Base-by-base conservation (phyloP, 208 protist species). In the Leptomonas seymouri region DNA sequence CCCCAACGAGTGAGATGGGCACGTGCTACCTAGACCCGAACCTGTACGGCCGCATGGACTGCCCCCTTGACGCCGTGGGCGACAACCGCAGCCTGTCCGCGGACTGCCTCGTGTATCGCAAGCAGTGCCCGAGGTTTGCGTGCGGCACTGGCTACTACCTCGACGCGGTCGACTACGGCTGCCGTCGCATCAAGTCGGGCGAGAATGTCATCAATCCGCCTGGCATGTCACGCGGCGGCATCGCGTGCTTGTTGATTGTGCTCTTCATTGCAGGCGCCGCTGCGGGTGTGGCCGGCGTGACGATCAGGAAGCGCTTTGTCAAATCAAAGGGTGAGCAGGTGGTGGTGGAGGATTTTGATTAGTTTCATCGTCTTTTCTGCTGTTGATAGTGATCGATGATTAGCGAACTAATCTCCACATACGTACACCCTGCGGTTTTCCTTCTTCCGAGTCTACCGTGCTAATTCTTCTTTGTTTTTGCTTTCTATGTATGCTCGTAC, bases 1-100 rank as follows among this genome's bases (percentile, higher is more conserved):
- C 73, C 41, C 84, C 84, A 14, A 81, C 60, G 46, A 77, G 69
- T 42, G 51, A 74, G 42, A 78, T 73, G 31, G 87, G 87, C 11
- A 71, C 80, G 58, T 93, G 87, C 78, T 82, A 87, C 68, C 34
- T 93, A 8, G 78, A 84, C 71, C 79, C 80, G 30, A 63, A 64
- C 8, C 69, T 82, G 42, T 34, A 54, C 27, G 55, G 18, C 28
- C 67, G 74, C 45, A 82, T 90, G 76, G 57, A 76, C 50, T 93
- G 87, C 61, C 62, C 49, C 36, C 20, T 46, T 9, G 56, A 62
- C 55, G 59, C 51, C 25, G 39, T 50, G 49, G 41, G 50, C 50
- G 61, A 57, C 57, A 53, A 36, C 39, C 44, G 56, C 45, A 62
- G 3, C 14, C 42, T 82, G 50, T 71, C 69, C 1, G 36, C 27